Evolutionary conservation across 768 basidiomycete species (phyloP).

Genomic region (Strobilomyces echinocephalus): DNA sequence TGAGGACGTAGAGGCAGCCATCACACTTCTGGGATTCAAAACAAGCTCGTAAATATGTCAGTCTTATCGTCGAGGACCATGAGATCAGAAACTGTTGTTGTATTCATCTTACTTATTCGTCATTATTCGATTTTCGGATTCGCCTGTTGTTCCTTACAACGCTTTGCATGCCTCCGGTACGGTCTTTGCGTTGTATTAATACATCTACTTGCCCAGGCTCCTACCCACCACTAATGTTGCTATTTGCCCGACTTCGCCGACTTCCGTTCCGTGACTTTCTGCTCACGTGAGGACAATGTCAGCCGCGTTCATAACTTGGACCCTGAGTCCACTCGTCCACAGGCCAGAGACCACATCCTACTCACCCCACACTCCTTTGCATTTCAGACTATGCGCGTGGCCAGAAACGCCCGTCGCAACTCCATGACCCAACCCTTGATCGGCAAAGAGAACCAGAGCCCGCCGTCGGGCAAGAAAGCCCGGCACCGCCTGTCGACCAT

Average conservation of each 20-base stretch:
- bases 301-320: constrained; percentile 16
- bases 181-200: not conserved
- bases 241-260: too few species aligned
- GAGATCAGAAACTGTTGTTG: constrained; percentile 6
- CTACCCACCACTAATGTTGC: too few species aligned
- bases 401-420: constrained; percentile 27
- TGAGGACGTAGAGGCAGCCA: constrained; percentile 35
- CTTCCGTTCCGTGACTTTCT: not conserved
- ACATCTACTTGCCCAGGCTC: not conserved
- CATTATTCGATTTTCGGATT: constrained; percentile 18
- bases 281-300: constrained; percentile 20
- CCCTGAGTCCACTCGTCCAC: constrained; percentile 1
- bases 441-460: constrained; percentile 16
- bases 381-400: constrained; percentile 21
- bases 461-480: constrained; percentile 19
- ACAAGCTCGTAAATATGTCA: constrained; percentile 7
- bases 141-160: constrained; percentile 9
- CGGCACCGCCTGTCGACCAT: constrained; percentile 36
- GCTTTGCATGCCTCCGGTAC: constrained; percentile 3
- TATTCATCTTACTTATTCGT: constrained; percentile 27
- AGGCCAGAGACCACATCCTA: constrained; percentile 19
- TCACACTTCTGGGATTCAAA: constrained; percentile 34
- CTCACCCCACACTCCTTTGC: constrained; percentile 20
- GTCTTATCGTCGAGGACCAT: not conserved
- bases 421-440: constrained; percentile 1